A percentile compares a stretch with the other conserved stretches of the same genome.
Conservation (phyloP, 306 rosid species). For the Rosa persica region DNA sequence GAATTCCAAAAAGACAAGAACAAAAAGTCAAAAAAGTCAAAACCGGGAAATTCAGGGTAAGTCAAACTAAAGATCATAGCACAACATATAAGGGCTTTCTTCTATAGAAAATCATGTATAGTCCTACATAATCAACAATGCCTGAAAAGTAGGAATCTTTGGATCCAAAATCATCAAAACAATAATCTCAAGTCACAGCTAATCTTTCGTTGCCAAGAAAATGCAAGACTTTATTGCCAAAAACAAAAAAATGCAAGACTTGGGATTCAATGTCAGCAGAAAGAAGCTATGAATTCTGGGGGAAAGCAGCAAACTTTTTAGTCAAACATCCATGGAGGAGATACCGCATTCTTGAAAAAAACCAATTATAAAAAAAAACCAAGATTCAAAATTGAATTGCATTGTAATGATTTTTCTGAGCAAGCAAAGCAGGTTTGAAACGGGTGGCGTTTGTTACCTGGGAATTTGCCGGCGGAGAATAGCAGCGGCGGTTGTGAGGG, state of each 20-base stretch:
- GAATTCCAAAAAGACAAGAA: background rate
- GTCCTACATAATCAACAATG: background rate
- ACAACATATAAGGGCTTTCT: background rate
- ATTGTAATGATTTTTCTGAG: background rate
- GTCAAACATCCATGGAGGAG: background rate
- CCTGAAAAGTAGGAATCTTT: conserved; percentile 2
- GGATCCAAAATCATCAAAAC: conserved; percentile 18
- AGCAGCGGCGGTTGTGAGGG: background rate
- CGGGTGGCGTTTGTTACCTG: conserved; percentile 11
- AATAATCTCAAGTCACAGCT: background rate
- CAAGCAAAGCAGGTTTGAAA: background rate
- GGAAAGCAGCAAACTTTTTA: background rate
- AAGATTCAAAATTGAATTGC: background rate
- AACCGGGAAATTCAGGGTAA: background rate
- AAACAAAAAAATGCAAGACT: background rate
- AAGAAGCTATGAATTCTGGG: background rate
- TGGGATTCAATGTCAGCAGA: background rate
- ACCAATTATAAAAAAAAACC: background rate
- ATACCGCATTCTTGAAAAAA: background rate
- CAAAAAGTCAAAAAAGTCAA: background rate
- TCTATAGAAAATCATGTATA: background rate
- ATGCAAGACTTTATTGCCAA: background rate
- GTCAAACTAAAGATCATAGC: background rate
- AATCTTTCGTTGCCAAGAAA: background rate
- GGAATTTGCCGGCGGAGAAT: background rate